Evolutionary conservation across 2,329 filamentous ascomycete species (phyloP), one percentile per base, ranked within the genome.

Genomic region (Tolypocladium amazonense): DNA sequence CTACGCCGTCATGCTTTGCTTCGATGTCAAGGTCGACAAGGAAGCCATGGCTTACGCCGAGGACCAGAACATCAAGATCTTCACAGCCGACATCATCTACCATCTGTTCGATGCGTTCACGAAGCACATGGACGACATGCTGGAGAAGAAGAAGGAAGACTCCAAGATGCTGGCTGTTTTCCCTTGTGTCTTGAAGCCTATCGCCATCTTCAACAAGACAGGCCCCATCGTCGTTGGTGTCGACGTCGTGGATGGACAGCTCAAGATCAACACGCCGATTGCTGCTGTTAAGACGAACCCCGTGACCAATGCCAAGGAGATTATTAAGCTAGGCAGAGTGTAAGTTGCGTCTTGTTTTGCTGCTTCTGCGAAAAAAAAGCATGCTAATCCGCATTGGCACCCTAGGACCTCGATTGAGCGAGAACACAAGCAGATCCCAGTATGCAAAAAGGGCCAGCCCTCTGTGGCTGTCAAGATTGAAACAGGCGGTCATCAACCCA

Each of bases 1-100:
- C 72, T 95, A 88, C 67, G 94, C 94, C n/a, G 90, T 97, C 72
- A 99, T 99, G 94, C 86, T 99, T 57, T 97, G 94, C 75, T 99
- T 99, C 82, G 95, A 99, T 73, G 94, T 99, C 77, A 97, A 97
- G 79, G 90, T 99, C 20, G 94, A 99, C 77, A 97, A 96, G 75
- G 94, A 99, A 72, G 94, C 94, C 0, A 86, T 88, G 65, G 82
- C 84, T 12, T 96, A 97, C 68, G 94, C 94, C 14, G 91, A 97
- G 23, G 92, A 97, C 60, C 87, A 96, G 63, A 92, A 92, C 57
- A 90, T 99, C 77, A 97, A 96, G 81, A 90, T 99, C 68, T 99
- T 99, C 79, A 96, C 91, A 3, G 94, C 95, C 3, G 93, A 99
- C 75, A 99, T 99, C 68, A 99, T 99, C 71, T 99, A 99, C 76